Evolutionary conservation across 768 basidiomycete genomes (phyloP), one percentile per base, ranked within the genome.

Genomic region (Melanogaster broomeanus): DNA sequence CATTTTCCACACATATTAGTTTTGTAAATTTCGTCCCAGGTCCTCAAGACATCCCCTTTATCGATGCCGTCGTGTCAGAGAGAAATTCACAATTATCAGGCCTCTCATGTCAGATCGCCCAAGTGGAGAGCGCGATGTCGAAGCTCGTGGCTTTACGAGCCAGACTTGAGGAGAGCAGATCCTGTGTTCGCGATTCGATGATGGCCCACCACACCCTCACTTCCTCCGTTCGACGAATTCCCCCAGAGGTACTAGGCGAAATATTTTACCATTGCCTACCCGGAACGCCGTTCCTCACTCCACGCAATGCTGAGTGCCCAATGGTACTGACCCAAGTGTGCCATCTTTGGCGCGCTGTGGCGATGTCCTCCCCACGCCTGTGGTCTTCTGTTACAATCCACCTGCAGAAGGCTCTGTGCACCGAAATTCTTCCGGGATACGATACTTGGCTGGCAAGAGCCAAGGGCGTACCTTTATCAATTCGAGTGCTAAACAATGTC

Each of bases 181-280:
- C 40, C 16, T 58, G 38, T 21, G 49, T 67, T 21, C 56, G 52
- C 19, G 45, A 39, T 28, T 70, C 67, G 1, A 38, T 71, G 6
- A 28, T 58, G 27, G 52, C 46, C 37, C 66, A 69, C 45, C 51
- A 53, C 44, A 62, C 64, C 28, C 57, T 65, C 16, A 52, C 34
- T 28, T 58, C 70, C 3, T 40, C 61, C 11, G 33, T 45, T 28
- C 50, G 48, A 39, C 58, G 52, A 2, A 37, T 64, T 27, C 69
- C 71, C 2, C 67, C 69, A 37, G 69, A 70, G 41, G 53, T 70
- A 12, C 44, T 67, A 24, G 62, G 69, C 2, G 61, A 69, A 40
- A 54, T 72, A 16, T 70, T 70, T 51, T 57, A 52, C 33, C 56
- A 61, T 21, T 70, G 63, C 49, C 43, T 72, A 5, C 57, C 65